Percentiles rank a stretch among this genome's conserved stretches.
phyloP scores from a whole-genome alignment of 2,329 filamentous ascomycete species.

The Bipolaris victoriae region DNA sequence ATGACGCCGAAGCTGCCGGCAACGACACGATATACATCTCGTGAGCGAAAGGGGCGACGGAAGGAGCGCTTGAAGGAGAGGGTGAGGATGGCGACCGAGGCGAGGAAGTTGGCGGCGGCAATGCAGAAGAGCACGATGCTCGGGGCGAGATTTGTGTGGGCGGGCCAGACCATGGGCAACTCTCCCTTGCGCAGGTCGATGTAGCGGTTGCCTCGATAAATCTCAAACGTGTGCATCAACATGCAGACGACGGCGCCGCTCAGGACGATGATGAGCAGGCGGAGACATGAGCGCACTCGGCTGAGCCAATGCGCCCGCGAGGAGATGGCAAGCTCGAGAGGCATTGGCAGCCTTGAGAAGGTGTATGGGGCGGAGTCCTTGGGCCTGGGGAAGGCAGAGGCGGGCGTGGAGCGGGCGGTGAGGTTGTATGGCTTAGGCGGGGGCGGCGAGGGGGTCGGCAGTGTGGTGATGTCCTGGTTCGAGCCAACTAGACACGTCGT shows the following conservation, averaged over 20 bases:
- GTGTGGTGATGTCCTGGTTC: conserved; percentile 6
- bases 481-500: conserved; percentile 22
- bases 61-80: conserved; percentile 44
- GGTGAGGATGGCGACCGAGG: conserved; percentile 41
- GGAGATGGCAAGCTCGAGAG: conserved; percentile 35
- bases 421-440: conserved; percentile 23
- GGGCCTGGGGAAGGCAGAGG: conserved; percentile 26
- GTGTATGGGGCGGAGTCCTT: conserved; percentile 28
- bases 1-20: conserved; percentile 44
- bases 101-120: conserved; percentile 43
- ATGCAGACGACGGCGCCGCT: conserved; percentile 45
- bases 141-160: conserved; percentile 45
- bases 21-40: conserved; percentile 44
- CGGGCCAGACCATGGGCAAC: conserved; percentile 48
- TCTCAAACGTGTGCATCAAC: conserved; percentile 46
- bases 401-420: conserved; percentile 24
- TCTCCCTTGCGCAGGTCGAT: conserved; percentile 47
- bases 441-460: conserved; percentile 19
- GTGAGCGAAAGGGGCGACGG: conserved; percentile 42
- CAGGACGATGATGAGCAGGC: conserved; percentile 46
- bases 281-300: conserved; percentile 44
- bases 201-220: conserved; percentile 44
- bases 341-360: conserved; percentile 30
- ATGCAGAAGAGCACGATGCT: conserved; percentile 44
- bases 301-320: conserved; percentile 45